Evolutionary conservation across 306 rosid genomes (phyloP), one percentile per base, ranked within the genome.

Genomic region (Casuarina cunninghamiana): DNA sequence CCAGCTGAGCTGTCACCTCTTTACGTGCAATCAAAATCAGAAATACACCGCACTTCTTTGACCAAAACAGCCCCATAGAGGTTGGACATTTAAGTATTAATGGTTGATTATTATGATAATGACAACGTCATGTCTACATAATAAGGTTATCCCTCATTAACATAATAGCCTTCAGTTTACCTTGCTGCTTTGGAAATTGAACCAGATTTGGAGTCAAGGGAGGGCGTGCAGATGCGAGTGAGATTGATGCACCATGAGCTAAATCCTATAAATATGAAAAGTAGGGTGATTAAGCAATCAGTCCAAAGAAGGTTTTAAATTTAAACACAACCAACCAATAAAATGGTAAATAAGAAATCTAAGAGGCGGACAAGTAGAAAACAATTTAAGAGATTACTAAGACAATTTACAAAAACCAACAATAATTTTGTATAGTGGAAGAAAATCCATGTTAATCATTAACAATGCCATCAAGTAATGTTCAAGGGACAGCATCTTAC

Each of bases 151-250:
- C 50, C 73, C 48, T 53, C 58, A 32, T 26, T 41, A 69, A 68
- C 45, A 66, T 75, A 77, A 74, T 49, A 32, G 45, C 44, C 38
- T 41, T 54, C 46, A 7, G 69, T 61, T 73, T 80, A 90, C 97
- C 98, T 81, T 90, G 98, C 74, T 94, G 90, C 86, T 94, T 94
- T 3, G 90, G 93, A 82, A 85, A 86, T 71, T 86, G 97, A 48
- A 80, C 85, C 54, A 86, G 91, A 80, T 88, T 91, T 72, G 91
- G 76, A 62, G 83, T 75, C 80, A 75, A 73, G 81, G 87, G 15
- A 75, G 98, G 93, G 73, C 88, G 90, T 16, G 89, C 84, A 53
- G 87, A 79, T 60, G 81, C 79, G 0, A 90, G 87, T 69, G 96
- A 82, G 43, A 89, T 75, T 1, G 90, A 54, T 32, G 83, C 79